A percentile compares a stretch with the other conserved stretches of the same genome.
phyloP scores from a whole-genome alignment of 306 rosid genomes.

The Nissolia schottii region DNA sequence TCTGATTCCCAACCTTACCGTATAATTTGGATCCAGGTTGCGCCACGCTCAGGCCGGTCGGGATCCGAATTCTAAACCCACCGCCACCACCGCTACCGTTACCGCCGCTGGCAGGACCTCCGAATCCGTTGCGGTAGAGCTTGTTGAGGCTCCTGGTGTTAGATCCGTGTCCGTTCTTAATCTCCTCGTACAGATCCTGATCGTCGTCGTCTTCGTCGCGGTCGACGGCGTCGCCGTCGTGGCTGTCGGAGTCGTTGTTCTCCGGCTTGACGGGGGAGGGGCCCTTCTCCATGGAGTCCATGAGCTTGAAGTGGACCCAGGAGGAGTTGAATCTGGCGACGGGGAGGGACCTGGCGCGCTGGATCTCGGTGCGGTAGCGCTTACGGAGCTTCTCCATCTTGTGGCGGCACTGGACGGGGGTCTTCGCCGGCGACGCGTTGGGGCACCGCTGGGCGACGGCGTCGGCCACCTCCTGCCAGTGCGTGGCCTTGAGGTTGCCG shows the following conservation, averaged over 20 bases:
- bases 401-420: slow-evolving; percentile 99
- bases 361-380: slow-evolving; percentile 94
- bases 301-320: slow-evolving; percentile 90
- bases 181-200: slow-evolving; percentile 55
- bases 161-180: slow-evolving; percentile 47
- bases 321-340: slow-evolving; percentile 63
- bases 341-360: slow-evolving; percentile 76
- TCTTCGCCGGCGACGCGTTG: slow-evolving; percentile 70
- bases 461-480: slow-evolving; percentile 98
- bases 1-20: slow-evolving; percentile 38
- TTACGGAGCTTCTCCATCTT: slow-evolving; percentile 98
- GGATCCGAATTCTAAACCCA: slow-evolving; percentile 77
- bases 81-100: slow-evolving; percentile 13
- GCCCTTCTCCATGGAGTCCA: slow-evolving; percentile 95
- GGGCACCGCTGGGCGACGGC: slow-evolving; percentile 67
- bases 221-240: slow-evolving; percentile 33
- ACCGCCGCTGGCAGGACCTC: slow-evolving; percentile 22
- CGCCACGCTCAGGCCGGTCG: slow-evolving; percentile 63
- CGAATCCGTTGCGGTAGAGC: slow-evolving; percentile 48
- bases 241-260: slow-evolving; percentile 46
- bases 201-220: slow-evolving; percentile 58
- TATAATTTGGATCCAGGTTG: slow-evolving; percentile 61
- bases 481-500: slow-evolving; percentile 85
- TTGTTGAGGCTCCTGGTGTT: slow-evolving; percentile 56
- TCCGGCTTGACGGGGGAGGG: slow-evolving; percentile 47